These are phyloP conservation scores for Eucalyptus sp. DNA, from an alignment of 345 rosid genomes.

Conservation along the genomic window DNA sequence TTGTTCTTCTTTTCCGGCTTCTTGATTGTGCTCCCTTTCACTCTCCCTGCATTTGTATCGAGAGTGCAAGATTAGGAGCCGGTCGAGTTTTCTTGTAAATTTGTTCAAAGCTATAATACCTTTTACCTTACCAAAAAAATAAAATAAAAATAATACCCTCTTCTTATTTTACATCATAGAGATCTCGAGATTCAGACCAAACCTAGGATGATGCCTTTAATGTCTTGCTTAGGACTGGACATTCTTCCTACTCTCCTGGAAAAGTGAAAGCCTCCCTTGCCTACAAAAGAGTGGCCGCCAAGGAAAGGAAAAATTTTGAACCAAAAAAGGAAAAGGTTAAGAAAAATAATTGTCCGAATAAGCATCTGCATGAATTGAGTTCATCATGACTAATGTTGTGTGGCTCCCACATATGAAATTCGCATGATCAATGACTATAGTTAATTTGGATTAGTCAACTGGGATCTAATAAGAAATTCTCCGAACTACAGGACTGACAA, in stretches of 20 bases:
- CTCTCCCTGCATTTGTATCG: too few relatives aligned
- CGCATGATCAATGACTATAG: neutral
- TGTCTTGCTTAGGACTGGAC: neutral
- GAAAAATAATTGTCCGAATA: neutral
- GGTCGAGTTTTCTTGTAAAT: too few relatives aligned
- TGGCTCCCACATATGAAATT: too few relatives aligned
- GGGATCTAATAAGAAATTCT: neutral
- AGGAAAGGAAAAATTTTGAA: neutral
- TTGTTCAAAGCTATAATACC: too few relatives aligned
- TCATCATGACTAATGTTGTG: neutral
- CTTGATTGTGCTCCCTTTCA: too few relatives aligned
- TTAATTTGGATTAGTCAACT: neutral
- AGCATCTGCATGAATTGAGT: neutral
- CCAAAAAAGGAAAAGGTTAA: neutral
- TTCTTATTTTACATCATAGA: too few relatives aligned
- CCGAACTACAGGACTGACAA: accelerated
- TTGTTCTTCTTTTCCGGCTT: too few relatives aligned
- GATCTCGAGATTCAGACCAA: too few relatives aligned
- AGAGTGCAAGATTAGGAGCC: too few relatives aligned
- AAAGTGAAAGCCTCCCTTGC: neutral
- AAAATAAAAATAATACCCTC: too few relatives aligned
- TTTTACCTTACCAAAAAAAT: too few relatives aligned
- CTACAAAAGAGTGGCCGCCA: neutral
- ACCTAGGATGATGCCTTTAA: too few relatives aligned
- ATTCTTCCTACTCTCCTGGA: neutral